Percentiles rank a stretch among this genome's conserved stretches.
phyloP scores from a whole-genome alignment of 2,329 filamentous ascomycete species.

The Ceratocystis variospora region DNA sequence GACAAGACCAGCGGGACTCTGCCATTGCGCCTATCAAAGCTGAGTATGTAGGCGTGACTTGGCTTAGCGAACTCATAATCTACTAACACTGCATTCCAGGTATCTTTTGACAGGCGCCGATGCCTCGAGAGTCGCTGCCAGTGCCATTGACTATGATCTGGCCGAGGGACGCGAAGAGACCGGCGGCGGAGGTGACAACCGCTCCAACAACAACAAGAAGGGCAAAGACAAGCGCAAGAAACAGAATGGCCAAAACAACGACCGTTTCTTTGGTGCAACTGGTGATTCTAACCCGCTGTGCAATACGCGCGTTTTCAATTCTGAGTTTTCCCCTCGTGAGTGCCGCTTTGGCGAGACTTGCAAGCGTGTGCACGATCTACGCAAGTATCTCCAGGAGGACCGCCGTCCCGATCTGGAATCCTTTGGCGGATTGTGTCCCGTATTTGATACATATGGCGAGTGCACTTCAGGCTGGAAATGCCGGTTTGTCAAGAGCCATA shows the following conservation, averaged over 20 bases:
- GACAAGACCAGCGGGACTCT: conserved; percentile 20
- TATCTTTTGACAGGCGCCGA: conserved; percentile 43
- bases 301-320: conserved; percentile 51
- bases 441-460: conserved; percentile 60
- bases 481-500: conserved; percentile 77
- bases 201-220: conserved; percentile 30
- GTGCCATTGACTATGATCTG: conserved; percentile 27
- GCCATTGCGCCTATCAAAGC: conserved; percentile 27
- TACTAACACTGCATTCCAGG: conserved; percentile 20
- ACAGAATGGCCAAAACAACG: conserved; percentile 60
- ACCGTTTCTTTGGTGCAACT: conserved; percentile 66
- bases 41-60: conserved; percentile 25
- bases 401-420: conserved; percentile 68
- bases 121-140: conserved; percentile 27
- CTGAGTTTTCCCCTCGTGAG: conserved; percentile 68
- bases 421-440: conserved; percentile 64
- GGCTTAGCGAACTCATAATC: conserved; percentile 2
- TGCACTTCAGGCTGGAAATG: conserved; percentile 90
- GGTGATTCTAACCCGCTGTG: conserved; percentile 67
- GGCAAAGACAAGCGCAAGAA: conserved; percentile 33
- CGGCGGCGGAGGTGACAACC: conserved; percentile 25
- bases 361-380: conserved; percentile 68
- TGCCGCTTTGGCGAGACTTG: conserved; percentile 73
- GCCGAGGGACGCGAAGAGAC: conserved; percentile 33
- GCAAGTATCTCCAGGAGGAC: conserved; percentile 62